Conservation (phyloP, 2,329 filamentous ascomycete genomes). For the Onygena corvina region DNA sequence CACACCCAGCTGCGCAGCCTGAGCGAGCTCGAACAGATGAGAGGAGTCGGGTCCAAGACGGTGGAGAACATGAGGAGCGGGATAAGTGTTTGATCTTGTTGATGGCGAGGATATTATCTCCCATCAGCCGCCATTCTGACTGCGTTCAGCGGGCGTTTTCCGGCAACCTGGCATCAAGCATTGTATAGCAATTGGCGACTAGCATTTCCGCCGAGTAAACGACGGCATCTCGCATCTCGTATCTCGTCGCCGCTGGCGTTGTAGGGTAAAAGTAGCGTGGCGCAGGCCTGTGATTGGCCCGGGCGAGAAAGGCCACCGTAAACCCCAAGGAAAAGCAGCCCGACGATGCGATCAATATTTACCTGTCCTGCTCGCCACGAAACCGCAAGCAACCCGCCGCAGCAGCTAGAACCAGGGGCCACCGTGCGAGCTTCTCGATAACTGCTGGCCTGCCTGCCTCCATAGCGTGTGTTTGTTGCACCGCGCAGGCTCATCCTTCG, state of each 20-base stretch:
- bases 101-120: too few relatives aligned
- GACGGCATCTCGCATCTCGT: too few relatives aligned
- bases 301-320: constrained; percentile 11
- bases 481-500: too few relatives aligned
- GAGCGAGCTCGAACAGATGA: constrained; percentile 32
- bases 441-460: too few relatives aligned
- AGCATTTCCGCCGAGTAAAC: too few relatives aligned
- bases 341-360: neutral
- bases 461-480: too few relatives aligned
- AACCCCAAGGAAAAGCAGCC: constrained; percentile 3
- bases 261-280: neutral
- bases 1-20: constrained; percentile 27
- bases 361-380: constrained; percentile 5
- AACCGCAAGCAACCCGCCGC: neutral
- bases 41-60: constrained; percentile 35
- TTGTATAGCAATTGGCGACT: too few relatives aligned
- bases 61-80: constrained; percentile 39
- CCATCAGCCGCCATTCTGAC: neutral
- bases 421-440: too few relatives aligned
- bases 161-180: too few relatives aligned
- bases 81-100: constrained; percentile 19
- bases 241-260: too few relatives aligned
- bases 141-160: neutral
- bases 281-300: neutral
- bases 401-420: too few relatives aligned